Percentiles rank a stretch among this genome's conserved stretches.
These are phyloP conservation scores for Plantago coronopus DNA, from an alignment of 305 asterid species.

Conservation along the genomic window DNA sequence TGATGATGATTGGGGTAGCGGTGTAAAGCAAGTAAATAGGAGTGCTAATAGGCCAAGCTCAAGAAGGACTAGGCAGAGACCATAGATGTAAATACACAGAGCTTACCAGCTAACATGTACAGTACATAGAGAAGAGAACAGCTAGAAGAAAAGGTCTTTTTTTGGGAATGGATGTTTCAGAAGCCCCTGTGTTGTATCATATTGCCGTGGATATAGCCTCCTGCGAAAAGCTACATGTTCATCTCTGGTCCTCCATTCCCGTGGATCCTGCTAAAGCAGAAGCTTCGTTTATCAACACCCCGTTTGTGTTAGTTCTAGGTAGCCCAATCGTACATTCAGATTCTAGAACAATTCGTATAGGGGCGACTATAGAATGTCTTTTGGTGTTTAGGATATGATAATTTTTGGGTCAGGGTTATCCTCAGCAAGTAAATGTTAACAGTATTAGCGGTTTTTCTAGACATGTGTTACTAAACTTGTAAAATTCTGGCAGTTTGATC, in stretches of 20 bases:
- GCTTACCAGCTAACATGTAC: slow-evolving; percentile 66
- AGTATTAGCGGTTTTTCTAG: no score
- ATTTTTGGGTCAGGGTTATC: slow-evolving; percentile 20
- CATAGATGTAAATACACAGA: slow-evolving; percentile 53
- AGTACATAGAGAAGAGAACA: slow-evolving; percentile 35
- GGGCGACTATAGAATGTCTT: slow-evolving; percentile 17
- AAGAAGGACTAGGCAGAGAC: slow-evolving; percentile 64
- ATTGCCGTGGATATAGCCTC: background rate
- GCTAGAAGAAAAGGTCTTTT: slow-evolving; percentile 16
- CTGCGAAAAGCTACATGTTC: background rate
- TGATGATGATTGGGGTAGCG: slow-evolving; percentile 67
- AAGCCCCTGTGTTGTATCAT: slow-evolving; percentile 3
- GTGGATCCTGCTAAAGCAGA: background rate
- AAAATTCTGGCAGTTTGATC: background rate
- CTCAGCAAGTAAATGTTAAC: slow-evolving; percentile 14
- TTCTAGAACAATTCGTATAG: slow-evolving; percentile 21
- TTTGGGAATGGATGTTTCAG: slow-evolving; percentile 2
- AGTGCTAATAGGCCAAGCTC: slow-evolving; percentile 48
- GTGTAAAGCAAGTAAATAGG: slow-evolving; percentile 38
- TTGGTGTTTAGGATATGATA: slow-evolving; percentile 12
- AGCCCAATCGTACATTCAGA: slow-evolving; percentile 21
- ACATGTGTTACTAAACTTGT: background rate
- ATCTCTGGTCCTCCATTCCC: background rate
- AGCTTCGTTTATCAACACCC: background rate
- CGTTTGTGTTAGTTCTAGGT: slow-evolving; percentile 14